Percentiles rank a stretch among this genome's conserved stretches.
phyloP scores from a whole-genome alignment of 805 yeast species.

The Candida pseudofarinosa region DNA sequence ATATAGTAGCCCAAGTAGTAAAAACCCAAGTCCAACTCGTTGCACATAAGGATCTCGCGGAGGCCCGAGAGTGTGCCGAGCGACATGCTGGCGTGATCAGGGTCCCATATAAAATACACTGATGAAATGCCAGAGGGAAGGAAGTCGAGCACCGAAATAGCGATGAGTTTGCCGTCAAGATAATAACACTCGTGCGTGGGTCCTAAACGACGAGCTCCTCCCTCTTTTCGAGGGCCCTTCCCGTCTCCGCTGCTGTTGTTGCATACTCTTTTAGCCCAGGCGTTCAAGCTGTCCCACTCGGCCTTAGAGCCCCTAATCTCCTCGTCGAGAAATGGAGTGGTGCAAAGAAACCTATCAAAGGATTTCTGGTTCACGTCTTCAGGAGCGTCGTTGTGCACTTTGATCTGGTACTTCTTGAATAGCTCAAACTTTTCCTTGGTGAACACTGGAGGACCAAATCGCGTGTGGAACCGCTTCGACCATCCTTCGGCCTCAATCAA shows the following conservation, averaged over 20 bases:
- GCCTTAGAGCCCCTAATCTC: constrained; percentile 19
- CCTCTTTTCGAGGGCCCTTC: constrained; percentile 1
- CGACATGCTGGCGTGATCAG: constrained; percentile 63
- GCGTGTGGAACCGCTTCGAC: constrained; percentile 34
- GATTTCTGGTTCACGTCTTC: constrained; percentile 41
- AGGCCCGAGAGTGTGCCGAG: constrained; percentile 77
- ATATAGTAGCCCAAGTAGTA: constrained; percentile 82
- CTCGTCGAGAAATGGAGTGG: constrained; percentile 49
- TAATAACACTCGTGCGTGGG: constrained; percentile 81
- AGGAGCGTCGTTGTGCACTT: constrained; percentile 61
- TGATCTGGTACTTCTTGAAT: constrained; percentile 65
- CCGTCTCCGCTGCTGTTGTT: neutral
- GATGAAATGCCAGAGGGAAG: constrained; percentile 75
- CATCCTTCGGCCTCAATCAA: constrained; percentile 39
- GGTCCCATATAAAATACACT: constrained; percentile 86
- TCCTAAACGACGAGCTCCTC: constrained; percentile 35
- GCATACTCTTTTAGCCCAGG: constrained; percentile 33
- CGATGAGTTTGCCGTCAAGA: constrained; percentile 57
- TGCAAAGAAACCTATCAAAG: constrained; percentile 67
- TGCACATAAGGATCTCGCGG: constrained; percentile 58
- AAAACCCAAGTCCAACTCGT: constrained; percentile 43
- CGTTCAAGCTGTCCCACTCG: constrained; percentile 40
- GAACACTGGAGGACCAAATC: constrained; percentile 49
- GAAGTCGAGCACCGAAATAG: constrained; percentile 72
- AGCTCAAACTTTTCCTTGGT: constrained; percentile 58